A percentile compares a stretch with the other conserved stretches of the same genome.
Conservation (phyloP, 768 basidiomycete species). For the Dioszegia crocea region DNA sequence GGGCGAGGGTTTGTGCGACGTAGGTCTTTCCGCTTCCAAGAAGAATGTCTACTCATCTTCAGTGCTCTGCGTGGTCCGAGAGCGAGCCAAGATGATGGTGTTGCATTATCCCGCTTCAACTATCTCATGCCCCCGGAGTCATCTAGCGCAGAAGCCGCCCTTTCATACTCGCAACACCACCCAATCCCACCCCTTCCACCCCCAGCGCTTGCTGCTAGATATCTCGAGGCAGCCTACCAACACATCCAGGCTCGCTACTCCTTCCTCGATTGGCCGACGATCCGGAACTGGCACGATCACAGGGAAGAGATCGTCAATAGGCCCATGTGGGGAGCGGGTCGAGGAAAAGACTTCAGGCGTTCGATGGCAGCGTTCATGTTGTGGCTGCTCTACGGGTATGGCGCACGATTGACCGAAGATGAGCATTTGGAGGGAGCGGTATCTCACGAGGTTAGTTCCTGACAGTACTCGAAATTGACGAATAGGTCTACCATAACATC, state of each 20-base stretch:
- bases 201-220: slow-evolving; percentile 20
- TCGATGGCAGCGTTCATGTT: slow-evolving; percentile 27
- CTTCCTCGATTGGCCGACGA: slow-evolving; percentile 17
- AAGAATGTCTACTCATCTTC: no score
- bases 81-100: slow-evolving; percentile 12
- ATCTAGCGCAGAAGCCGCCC: slow-evolving; percentile 27
- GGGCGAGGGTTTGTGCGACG: slow-evolving; percentile 39
- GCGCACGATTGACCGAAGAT: slow-evolving; percentile 30
- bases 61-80: slow-evolving; percentile 28
- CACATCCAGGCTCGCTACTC: slow-evolving; percentile 19
- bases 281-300: slow-evolving; percentile 25
- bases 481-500: slow-evolving; percentile 38
- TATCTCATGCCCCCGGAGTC: slow-evolving; percentile 30
- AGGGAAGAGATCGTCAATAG: slow-evolving; percentile 25
- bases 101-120: slow-evolving; percentile 23
- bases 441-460: slow-evolving; percentile 23
- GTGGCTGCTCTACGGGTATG: slow-evolving; percentile 31
- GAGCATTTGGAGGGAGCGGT: slow-evolving; percentile 27
- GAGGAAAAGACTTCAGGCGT: slow-evolving; percentile 23
- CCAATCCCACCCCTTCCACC: slow-evolving; percentile 30
- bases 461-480: neutral
- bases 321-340: slow-evolving; percentile 29
- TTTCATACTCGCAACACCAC: slow-evolving; percentile 28
- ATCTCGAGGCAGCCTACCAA: slow-evolving; percentile 19
- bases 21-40: slow-evolving; percentile 12